These are phyloP conservation scores for Circinella umbellata DNA, from an alignment of 371 early-diverging fungal species.

Conservation along the genomic window DNA sequence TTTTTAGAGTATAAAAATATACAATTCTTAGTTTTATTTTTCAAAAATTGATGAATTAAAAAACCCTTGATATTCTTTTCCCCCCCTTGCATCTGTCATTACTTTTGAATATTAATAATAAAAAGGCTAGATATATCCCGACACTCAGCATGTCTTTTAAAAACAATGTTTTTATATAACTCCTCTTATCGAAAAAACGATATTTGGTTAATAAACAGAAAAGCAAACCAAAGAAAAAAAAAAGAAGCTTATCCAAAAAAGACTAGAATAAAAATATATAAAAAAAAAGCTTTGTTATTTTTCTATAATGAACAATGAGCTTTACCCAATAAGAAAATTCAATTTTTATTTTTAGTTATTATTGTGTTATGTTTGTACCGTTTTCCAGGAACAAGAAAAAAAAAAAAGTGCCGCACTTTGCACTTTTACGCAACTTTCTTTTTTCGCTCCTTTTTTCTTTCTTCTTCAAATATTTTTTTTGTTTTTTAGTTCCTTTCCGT, in stretches of 20 bases:
- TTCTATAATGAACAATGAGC: neutral
- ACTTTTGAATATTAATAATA: no score
- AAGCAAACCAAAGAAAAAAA: neutral
- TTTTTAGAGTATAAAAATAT: no score
- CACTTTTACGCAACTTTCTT: neutral
- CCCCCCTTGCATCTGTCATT: no score
- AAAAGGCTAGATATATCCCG: no score
- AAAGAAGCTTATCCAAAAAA: neutral
- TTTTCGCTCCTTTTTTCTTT: neutral
- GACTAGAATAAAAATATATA: neutral
- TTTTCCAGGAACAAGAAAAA: neutral
- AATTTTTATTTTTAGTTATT: slow-evolving; percentile 3
- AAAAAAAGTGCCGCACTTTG: neutral
- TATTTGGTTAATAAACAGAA: no score
- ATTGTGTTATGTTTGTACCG: neutral
- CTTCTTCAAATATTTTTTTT: neutral
- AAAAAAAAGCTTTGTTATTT: neutral
- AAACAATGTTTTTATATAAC: no score
- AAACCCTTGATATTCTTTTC: no score
- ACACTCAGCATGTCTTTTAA: no score
- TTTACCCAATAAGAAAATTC: neutral
- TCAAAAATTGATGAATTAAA: no score
- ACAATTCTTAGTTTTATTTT: no score
- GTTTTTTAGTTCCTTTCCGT: neutral
- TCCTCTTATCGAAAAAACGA: no score